These are phyloP conservation scores for Phylloporus arenicola DNA, from an alignment of 768 basidiomycete species.

Conservation along the genomic window DNA sequence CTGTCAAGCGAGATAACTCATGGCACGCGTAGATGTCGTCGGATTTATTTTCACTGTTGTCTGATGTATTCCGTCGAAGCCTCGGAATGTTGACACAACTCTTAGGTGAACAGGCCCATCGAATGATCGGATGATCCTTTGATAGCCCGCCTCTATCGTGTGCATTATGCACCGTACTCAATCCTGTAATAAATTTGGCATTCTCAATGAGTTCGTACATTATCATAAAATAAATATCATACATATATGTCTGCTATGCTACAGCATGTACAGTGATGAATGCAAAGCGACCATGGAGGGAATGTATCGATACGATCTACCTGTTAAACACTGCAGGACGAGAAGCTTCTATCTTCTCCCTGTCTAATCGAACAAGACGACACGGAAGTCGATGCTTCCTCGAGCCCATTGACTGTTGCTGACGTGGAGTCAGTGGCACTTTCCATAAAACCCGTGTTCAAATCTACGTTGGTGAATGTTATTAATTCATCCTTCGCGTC, in stretches of 20 bases:
- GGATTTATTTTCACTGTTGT: not conserved
- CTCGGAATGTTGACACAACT: not conserved
- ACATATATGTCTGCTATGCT: not conserved
- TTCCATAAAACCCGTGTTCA: constrained; percentile 13
- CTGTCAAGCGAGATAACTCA: too few relatives aligned
- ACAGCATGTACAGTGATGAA: not conserved
- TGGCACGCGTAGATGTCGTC: not conserved
- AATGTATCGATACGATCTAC: not conserved
- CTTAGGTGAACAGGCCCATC: too few relatives aligned
- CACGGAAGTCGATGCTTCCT: not conserved
- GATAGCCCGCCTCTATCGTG: too few relatives aligned
- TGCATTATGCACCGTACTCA: too few relatives aligned
- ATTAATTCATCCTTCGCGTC: not conserved
- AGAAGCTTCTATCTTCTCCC: not conserved
- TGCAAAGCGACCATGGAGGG: not conserved
- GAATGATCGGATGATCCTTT: too few relatives aligned
- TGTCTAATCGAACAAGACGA: not conserved
- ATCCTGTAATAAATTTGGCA: too few relatives aligned
- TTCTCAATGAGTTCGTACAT: too few relatives aligned
- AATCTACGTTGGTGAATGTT: constrained; percentile 9
- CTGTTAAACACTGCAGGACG: not conserved
- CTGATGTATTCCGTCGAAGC: not conserved
- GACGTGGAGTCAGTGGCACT: constrained; percentile 5
- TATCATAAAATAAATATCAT: not conserved
- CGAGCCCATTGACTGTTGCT: not conserved